Conservation (phyloP, 169 alveolate species). For the Plasmodium malariae region DNA sequence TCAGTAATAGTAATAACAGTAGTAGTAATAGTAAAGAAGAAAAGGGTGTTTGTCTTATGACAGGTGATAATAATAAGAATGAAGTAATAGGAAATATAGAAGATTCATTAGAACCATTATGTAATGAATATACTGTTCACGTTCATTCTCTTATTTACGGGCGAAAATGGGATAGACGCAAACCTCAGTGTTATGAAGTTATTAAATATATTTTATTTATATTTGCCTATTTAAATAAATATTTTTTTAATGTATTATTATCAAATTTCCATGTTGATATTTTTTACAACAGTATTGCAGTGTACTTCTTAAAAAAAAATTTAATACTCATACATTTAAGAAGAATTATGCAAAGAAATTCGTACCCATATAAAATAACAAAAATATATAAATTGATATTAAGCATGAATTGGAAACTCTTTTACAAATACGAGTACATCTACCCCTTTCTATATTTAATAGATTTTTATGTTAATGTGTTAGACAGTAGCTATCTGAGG, state of each 20-base stretch:
- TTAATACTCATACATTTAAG: slow-evolving; percentile 28
- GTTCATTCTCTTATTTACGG: no score
- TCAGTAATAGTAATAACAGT: neutral
- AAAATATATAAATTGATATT: slow-evolving; percentile 27
- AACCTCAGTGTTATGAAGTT: slow-evolving; percentile 5
- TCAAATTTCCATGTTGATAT: neutral
- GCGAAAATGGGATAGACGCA: no score
- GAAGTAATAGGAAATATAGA: no score
- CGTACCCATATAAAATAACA: slow-evolving; percentile 68
- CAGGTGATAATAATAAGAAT: neutral
- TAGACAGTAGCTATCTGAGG: slow-evolving; percentile 12
- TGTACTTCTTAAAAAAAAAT: slow-evolving; percentile 8
- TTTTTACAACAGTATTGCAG: neutral
- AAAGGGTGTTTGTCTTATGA: neutral
- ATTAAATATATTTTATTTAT: slow-evolving; percentile 43
- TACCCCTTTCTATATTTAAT: slow-evolving; percentile 24
- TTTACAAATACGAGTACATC: neutral
- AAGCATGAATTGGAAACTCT: neutral
- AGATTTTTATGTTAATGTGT: slow-evolving; percentile 42
- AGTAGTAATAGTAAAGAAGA: neutral
- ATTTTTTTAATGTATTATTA: slow-evolving; percentile 30
- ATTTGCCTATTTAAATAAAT: slow-evolving; percentile 35
- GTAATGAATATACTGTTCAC: neutral
- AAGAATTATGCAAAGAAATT: slow-evolving; percentile 38
- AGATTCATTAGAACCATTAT: neutral